These are phyloP conservation scores for Athelia psychrophila DNA, from an alignment of 1,284 basidiomycete species.

Conservation along the genomic window DNA sequence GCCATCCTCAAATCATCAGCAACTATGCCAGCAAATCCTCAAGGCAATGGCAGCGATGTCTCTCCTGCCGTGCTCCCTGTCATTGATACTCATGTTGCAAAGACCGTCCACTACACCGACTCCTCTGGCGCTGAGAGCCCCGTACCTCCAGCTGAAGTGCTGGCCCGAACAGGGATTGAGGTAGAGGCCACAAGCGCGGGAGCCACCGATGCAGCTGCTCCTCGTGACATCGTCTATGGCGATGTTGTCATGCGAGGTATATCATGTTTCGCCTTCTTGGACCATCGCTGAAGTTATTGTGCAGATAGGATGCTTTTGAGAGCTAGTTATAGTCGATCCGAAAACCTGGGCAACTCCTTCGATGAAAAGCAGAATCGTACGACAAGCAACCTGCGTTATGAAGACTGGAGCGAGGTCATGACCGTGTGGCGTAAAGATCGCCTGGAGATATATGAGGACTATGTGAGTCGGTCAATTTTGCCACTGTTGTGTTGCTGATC, in stretches of 20 bases:
- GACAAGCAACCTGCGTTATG: conserved; percentile 58
- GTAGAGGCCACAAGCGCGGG: conserved; percentile 62
- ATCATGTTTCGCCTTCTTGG: conserved; percentile 7
- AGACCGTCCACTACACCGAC: conserved; percentile 40
- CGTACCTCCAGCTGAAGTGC: conserved; percentile 54
- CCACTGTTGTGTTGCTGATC: conserved; percentile 8
- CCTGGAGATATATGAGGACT: conserved; percentile 78
- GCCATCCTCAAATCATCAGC: not conserved
- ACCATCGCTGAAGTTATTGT: conserved; percentile 3
- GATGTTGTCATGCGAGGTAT: conserved; percentile 65
- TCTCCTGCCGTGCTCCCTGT: not conserved
- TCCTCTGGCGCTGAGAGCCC: conserved; percentile 33
- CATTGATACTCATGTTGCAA: conserved; percentile 25
- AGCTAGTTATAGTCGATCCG: conserved; percentile 56
- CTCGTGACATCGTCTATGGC: conserved; percentile 28
- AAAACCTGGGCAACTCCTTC: conserved; percentile 51
- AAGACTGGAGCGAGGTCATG: conserved; percentile 75
- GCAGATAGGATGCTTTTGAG: conserved; percentile 74
- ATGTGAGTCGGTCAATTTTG: conserved; percentile 44
- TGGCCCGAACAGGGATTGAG: conserved; percentile 48
- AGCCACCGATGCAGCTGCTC: conserved; percentile 34
- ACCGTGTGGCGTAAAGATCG: conserved; percentile 74
- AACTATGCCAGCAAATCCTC: conserved; percentile 11
- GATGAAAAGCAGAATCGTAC: conserved; percentile 67
- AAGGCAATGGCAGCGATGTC: conserved; percentile 8